Base-by-base conservation (phyloP, 768 basidiomycete genomes). In the Suillus americanus region DNA sequence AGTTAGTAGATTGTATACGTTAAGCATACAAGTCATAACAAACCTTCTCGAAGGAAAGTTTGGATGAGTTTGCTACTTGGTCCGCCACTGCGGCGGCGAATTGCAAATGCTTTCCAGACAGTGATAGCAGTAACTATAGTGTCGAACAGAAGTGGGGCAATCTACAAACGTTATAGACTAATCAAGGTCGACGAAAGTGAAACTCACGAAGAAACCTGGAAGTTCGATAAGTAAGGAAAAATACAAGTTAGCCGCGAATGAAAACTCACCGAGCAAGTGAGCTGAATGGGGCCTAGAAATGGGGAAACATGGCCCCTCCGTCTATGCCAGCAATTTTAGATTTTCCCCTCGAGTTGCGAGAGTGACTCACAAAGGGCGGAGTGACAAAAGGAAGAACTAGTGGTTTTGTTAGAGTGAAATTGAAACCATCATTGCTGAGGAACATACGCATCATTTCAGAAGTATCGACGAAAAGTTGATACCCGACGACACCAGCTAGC, bases 261-360 rank as follows among this genome's bases (percentile, higher is more conserved):
- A 37, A 40, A 38, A 20, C 69, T 81, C 60, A 90, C 91, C 91
- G 61, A 93, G 84, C 70, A 93, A 80, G 79, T 93, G 90, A 12
- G 90, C 91, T 4, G 91, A 92, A 73, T 90, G 90, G 38, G 90
- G 91, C 73, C 90, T 91, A 41, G 91, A 92, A 80, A 82, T 88
- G 0, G 91, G 91, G 68, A 92, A 85, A 75, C 91, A 93, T 46
- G 91, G 91, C 0, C 91, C 91, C 63, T 73, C 76, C 23, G 77
- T 77, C 85, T 85, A 46, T 18, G 56, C 41, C 41, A 16, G 12
- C 54, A 51, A 65, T 48, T 51, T 62, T 45, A 61, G 18, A 25
- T 46, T 63, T 37, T 55, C 14, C 18, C 10, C 20, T 35, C 23
- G 4, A 23, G 62, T 60, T 46, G 16, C 16, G 25, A 66, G 28